Percentiles rank a stretch among this genome's conserved stretches.
Evolutionary conservation across 768 basidiomycete genomes (phyloP).

Genomic region (Lentinula aciculospora): DNA sequence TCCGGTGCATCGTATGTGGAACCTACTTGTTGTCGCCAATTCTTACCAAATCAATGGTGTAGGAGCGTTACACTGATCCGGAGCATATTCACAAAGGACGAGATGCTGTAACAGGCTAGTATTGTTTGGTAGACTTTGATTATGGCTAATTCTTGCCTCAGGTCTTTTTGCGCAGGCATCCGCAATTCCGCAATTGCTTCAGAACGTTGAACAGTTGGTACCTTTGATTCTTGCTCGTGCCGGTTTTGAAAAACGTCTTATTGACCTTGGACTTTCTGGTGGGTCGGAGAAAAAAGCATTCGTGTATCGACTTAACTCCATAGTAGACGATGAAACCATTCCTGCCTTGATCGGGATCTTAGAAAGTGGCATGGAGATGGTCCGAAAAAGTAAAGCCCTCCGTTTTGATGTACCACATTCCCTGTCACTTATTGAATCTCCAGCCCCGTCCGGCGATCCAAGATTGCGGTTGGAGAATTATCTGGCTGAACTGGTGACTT

Average conservation of each 20-base stretch:
- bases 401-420: not conserved
- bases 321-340: conserved; percentile 41
- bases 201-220: conserved; percentile 60
- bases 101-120: conserved; percentile 16
- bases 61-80: conserved; percentile 39
- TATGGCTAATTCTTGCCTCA: conserved; percentile 17
- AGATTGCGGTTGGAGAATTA: conserved; percentile 81
- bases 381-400: conserved; percentile 43
- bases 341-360: conserved; percentile 50
- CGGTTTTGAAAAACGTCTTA: conserved; percentile 52
- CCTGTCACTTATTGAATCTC: not conserved
- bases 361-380: conserved; percentile 57
- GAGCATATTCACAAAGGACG: conserved; percentile 23
- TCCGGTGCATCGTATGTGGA: conserved; percentile 57
- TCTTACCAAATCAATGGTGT: conserved; percentile 1
- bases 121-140: not conserved
- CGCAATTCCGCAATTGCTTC: conserved; percentile 45
- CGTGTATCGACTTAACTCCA: not conserved
- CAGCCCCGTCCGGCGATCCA: conserved; percentile 62
- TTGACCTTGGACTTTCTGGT: conserved; percentile 44
- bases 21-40: not conserved
- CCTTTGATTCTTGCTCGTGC: conserved; percentile 60
- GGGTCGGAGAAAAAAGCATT: not conserved
- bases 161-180: conserved; percentile 58
- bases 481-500: conserved; percentile 64